A percentile compares a stretch with the other conserved stretches of the same genome.
phyloP scores from a whole-genome alignment of 2,329 filamentous ascomycete genomes.

The Aspergillus calidoustus region DNA sequence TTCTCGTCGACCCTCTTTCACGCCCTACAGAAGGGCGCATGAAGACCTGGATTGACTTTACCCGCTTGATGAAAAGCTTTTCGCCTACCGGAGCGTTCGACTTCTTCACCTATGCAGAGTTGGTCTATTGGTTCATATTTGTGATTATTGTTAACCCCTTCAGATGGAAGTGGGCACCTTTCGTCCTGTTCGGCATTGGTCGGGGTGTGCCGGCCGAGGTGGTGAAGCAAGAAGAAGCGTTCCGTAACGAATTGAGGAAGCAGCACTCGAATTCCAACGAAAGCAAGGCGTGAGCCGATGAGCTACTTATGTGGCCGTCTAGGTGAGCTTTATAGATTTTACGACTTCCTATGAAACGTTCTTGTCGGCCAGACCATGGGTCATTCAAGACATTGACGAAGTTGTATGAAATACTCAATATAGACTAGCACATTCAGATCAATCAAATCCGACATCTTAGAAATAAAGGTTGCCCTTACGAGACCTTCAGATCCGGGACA shows the following conservation, averaged over 20 bases:
- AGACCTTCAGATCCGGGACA: slow-evolving; percentile 22
- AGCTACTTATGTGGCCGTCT: not conserved
- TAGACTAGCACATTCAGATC: not conserved
- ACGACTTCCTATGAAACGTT: not conserved
- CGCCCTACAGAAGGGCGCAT: slow-evolving; percentile 75
- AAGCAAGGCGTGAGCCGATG: not conserved
- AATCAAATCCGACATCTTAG: not conserved
- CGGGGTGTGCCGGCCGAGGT: slow-evolving; percentile 67
- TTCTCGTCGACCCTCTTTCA: slow-evolving; percentile 76
- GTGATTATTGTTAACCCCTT: slow-evolving; percentile 81
- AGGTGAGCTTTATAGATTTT: not conserved
- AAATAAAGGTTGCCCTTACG: not conserved
- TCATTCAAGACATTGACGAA: slow-evolving; percentile 3
- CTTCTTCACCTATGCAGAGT: slow-evolving; percentile 86
- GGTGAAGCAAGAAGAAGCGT: slow-evolving; percentile 66
- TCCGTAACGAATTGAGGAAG: slow-evolving; percentile 34
- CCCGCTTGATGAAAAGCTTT: slow-evolving; percentile 68
- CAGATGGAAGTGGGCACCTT: slow-evolving; percentile 86
- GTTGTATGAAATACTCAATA: slow-evolving; percentile 8
- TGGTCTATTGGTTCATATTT: slow-evolving; percentile 85
- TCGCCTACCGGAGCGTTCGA: slow-evolving; percentile 79
- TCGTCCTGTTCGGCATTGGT: slow-evolving; percentile 79
- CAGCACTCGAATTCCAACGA: slow-evolving; percentile 22
- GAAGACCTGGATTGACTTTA: slow-evolving; percentile 87
- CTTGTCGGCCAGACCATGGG: not conserved